Conservation (phyloP, 805 yeast species). For the Candida orba region DNA sequence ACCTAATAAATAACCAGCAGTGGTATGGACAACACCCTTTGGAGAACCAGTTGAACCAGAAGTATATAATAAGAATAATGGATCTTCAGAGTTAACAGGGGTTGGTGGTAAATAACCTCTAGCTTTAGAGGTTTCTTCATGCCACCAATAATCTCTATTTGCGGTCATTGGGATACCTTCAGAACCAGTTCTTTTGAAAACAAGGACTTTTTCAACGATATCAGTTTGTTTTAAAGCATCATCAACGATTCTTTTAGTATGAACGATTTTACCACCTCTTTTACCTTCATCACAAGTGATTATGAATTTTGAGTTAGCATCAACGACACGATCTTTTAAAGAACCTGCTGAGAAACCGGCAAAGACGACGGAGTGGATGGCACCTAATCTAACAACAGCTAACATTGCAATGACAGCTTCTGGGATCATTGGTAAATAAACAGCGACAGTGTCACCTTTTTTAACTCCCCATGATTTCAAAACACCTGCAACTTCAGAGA, state of each 20-base stretch:
- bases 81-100: slow-evolving; percentile 88
- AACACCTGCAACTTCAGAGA: slow-evolving; percentile 80
- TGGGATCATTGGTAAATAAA: slow-evolving; percentile 96
- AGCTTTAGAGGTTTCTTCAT: slow-evolving; percentile 75
- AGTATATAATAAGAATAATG: slow-evolving; percentile 89
- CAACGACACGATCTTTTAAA: slow-evolving; percentile 80
- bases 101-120: slow-evolving; percentile 83
- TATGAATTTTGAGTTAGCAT: slow-evolving; percentile 78
- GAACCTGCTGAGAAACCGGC: slow-evolving; percentile 97
- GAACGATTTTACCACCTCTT: slow-evolving; percentile 91
- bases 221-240: slow-evolving; percentile 78
- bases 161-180: slow-evolving; percentile 61
- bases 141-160: slow-evolving; percentile 94
- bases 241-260: slow-evolving; percentile 90
- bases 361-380: slow-evolving; percentile 91
- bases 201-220: slow-evolving; percentile 73
- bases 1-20: slow-evolving; percentile 92
- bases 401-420: slow-evolving; percentile 92
- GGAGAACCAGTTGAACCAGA: slow-evolving; percentile 99
- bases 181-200: slow-evolving; percentile 81
- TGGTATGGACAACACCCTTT: slow-evolving; percentile 93
- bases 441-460: slow-evolving; percentile 95
- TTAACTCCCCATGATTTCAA: slow-evolving; percentile 78
- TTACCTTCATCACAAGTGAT: slow-evolving; percentile 94
- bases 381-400: slow-evolving; percentile 92